These are phyloP conservation scores for Podaxis sp. DNA, from an alignment of 768 basidiomycete species.

Conservation along the genomic window DNA sequence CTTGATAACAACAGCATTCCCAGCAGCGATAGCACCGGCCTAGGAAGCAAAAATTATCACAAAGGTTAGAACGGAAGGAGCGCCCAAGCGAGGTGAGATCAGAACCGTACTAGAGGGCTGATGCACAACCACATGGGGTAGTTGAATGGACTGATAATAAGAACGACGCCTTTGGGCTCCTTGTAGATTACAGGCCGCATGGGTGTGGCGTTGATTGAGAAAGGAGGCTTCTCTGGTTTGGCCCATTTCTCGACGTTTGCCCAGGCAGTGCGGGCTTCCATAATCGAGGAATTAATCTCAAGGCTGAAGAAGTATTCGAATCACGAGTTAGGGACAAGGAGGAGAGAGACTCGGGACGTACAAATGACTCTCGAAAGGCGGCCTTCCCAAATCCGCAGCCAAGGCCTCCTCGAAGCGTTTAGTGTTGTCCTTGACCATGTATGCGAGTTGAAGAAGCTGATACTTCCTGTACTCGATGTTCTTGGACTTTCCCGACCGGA, in stretches of 20 bases:
- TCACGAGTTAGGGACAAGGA: not conserved
- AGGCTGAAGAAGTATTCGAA: slow-evolving; percentile 35
- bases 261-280: slow-evolving; percentile 49
- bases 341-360: slow-evolving; percentile 13
- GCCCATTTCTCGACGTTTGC: slow-evolving; percentile 73
- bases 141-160: slow-evolving; percentile 74
- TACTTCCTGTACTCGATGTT: slow-evolving; percentile 67
- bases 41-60: slow-evolving; percentile 11
- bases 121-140: slow-evolving; percentile 63
- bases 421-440: slow-evolving; percentile 70
- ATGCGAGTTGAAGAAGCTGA: slow-evolving; percentile 72
- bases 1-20: slow-evolving; percentile 68
- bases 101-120: slow-evolving; percentile 51
- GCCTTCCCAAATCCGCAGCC: slow-evolving; percentile 59
- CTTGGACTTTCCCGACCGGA: slow-evolving; percentile 60
- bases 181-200: slow-evolving; percentile 66
- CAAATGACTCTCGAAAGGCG: slow-evolving; percentile 53
- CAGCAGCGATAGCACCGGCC: slow-evolving; percentile 75
- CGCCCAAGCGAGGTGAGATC: not conserved
- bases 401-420: slow-evolving; percentile 57
- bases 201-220: slow-evolving; percentile 49
- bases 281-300: slow-evolving; percentile 53
- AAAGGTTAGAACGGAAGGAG: not conserved
- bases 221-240: slow-evolving; percentile 53
- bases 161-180: slow-evolving; percentile 71